A percentile compares a stretch with the other conserved stretches of the same genome.
Conservation (phyloP, 2,329 filamentous ascomycete species). For the Tympanopsis confertula region DNA sequence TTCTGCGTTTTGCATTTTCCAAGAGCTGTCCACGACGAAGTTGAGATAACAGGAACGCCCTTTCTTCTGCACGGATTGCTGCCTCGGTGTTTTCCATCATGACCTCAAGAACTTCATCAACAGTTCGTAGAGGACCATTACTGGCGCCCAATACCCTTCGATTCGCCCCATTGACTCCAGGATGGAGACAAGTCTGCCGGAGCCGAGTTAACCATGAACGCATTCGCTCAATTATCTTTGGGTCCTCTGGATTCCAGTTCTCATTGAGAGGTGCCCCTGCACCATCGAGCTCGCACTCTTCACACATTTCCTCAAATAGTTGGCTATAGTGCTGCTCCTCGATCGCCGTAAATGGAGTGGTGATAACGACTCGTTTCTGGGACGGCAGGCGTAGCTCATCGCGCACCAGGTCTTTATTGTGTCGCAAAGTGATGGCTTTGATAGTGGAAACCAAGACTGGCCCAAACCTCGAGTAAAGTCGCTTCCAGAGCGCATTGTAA, state of each 20-base stretch:
- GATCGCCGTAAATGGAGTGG: slow-evolving; percentile 77
- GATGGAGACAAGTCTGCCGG: slow-evolving; percentile 75
- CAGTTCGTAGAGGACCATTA: slow-evolving; percentile 62
- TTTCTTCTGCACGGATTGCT: slow-evolving; percentile 55
- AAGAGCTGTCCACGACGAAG: slow-evolving; percentile 66
- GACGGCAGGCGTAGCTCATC: slow-evolving; percentile 68
- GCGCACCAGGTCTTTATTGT: slow-evolving; percentile 73
- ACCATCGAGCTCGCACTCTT: slow-evolving; percentile 52
- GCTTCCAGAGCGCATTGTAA: slow-evolving; percentile 53
- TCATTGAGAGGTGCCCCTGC: slow-evolving; percentile 49
- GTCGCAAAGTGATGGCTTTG: slow-evolving; percentile 61
- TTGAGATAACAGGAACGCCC: slow-evolving; percentile 48
- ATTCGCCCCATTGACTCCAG: slow-evolving; percentile 63
- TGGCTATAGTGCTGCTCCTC: slow-evolving; percentile 82
- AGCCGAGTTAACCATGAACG: slow-evolving; percentile 66
- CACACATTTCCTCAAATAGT: slow-evolving; percentile 65
- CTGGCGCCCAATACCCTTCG: slow-evolving; percentile 50
- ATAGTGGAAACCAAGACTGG: slow-evolving; percentile 60
- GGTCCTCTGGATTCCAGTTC: slow-evolving; percentile 54
- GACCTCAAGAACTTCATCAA: slow-evolving; percentile 73
- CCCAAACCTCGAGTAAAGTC: slow-evolving; percentile 49
- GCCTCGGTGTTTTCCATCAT: slow-evolving; percentile 83
- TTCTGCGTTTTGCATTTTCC: slow-evolving; percentile 60
- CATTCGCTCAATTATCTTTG: slow-evolving; percentile 56
- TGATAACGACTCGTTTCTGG: slow-evolving; percentile 79